Evolutionary conservation across 129 eudicot species (phyloP).

Genomic region (Dittrichia graveolens): DNA sequence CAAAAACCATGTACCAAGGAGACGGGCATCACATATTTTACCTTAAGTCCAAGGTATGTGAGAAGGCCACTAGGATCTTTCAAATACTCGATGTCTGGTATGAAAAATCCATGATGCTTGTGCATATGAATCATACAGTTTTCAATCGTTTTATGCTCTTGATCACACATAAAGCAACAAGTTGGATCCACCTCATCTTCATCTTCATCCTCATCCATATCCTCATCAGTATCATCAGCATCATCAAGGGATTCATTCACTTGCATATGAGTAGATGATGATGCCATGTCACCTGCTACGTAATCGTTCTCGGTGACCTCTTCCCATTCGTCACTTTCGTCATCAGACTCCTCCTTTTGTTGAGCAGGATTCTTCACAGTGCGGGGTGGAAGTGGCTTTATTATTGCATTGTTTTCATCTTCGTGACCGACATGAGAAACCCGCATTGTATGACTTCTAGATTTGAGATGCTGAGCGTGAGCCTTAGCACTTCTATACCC

Average conservation of each 20-base stretch:
- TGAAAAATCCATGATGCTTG: slow-evolving; percentile 89
- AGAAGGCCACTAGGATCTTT: slow-evolving; percentile 89
- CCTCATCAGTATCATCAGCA: slow-evolving; percentile 45
- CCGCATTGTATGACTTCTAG: slow-evolving; percentile 72
- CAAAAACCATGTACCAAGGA: neutral
- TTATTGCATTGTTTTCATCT: slow-evolving; percentile 54
- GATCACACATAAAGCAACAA: slow-evolving; percentile 89
- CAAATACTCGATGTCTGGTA: slow-evolving; percentile 87
- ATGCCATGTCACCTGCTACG: slow-evolving; percentile 50
- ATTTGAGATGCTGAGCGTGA: slow-evolving; percentile 85
- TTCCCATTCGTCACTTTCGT: slow-evolving; percentile 89
- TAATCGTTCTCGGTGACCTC: slow-evolving; percentile 74
- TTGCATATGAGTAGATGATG: slow-evolving; percentile 48
- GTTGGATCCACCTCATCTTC: slow-evolving; percentile 68
- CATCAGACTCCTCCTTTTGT: slow-evolving; percentile 36
- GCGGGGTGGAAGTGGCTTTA: slow-evolving; percentile 78
- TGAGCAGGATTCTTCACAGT: slow-evolving; percentile 45
- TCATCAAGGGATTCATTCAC: slow-evolving; percentile 43
- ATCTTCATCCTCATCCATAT: slow-evolving; percentile 25
- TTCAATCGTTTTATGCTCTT: slow-evolving; percentile 70
- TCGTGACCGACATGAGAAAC: slow-evolving; percentile 54
- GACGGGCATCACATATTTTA: slow-evolving; percentile 14
- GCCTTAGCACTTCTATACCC: slow-evolving; percentile 94
- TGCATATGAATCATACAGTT: slow-evolving; percentile 95
- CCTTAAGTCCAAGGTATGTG: slow-evolving; percentile 89